These are phyloP conservation scores for Flaveria robusta DNA, from an alignment of 129 eudicot genomes.

Conservation along the genomic window DNA sequence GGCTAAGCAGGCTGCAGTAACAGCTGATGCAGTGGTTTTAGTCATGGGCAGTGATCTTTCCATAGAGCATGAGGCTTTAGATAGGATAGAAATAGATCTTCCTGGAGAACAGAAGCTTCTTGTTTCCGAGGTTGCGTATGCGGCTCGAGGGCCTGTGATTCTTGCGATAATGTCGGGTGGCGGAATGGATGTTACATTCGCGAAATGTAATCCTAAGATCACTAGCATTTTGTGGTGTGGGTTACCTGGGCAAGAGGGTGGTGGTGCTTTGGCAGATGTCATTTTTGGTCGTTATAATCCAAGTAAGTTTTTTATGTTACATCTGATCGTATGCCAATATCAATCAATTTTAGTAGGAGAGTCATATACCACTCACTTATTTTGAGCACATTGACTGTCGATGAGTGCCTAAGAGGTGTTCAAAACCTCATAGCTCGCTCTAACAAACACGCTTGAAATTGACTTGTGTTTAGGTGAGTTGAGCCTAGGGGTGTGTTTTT, in stretches of 20 bases:
- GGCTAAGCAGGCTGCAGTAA: conserved; percentile 21
- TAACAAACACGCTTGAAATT: too few species aligned
- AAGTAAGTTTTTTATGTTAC: conserved; percentile 19
- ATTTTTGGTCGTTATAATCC: conserved; percentile 33
- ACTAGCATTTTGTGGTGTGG: conserved; percentile 40
- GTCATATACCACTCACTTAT: too few species aligned
- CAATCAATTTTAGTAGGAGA: too few species aligned
- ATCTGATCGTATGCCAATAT: too few species aligned
- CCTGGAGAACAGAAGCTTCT: conserved; percentile 41
- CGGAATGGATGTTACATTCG: conserved; percentile 37
- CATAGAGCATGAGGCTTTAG: conserved; percentile 32
- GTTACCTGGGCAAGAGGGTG: conserved; percentile 43
- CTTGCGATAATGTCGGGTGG: conserved; percentile 39
- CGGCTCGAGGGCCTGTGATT: conserved; percentile 39
- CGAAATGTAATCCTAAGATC: conserved; percentile 29
- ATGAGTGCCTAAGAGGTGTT: too few species aligned
- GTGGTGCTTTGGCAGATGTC: conserved; percentile 42
- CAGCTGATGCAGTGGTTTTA: conserved; percentile 35
- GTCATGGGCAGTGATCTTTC: conserved; percentile 32
- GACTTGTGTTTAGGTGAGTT: too few species aligned
- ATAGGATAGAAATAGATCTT: conserved; percentile 32
- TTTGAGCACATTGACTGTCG: too few species aligned
- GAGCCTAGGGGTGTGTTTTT: too few species aligned
- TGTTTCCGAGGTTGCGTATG: conserved; percentile 27
- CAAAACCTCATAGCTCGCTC: too few species aligned